Evolutionary conservation across 2,329 filamentous ascomycete species (phyloP).

Genomic region (Chaetomium olivaceum): DNA sequence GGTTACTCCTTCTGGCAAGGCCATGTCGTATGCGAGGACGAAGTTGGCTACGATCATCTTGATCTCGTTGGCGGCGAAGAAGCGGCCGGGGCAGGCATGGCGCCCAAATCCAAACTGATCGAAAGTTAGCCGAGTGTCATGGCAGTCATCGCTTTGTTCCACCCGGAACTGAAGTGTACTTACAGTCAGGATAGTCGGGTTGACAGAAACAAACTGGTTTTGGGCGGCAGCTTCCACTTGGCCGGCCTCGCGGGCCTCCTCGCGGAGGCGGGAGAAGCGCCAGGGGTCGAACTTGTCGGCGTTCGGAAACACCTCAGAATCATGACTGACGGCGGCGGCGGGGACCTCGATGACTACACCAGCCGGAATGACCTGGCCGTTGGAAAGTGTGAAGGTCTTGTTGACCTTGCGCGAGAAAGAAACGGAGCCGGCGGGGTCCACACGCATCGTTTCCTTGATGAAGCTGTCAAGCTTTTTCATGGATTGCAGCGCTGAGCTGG

Average conservation of each 20-base stretch:
- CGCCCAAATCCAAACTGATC: conserved; percentile 43
- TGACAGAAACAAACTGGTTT: conserved; percentile 46
- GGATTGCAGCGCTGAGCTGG: conserved; percentile 34
- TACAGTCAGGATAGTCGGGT: conserved; percentile 35
- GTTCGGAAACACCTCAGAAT: conserved; percentile 41
- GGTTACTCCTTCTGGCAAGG: conserved; percentile 29
- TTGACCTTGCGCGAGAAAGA: conserved; percentile 54
- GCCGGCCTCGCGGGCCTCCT: conserved; percentile 32
- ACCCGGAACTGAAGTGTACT: not conserved
- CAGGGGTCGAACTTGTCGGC: conserved; percentile 43
- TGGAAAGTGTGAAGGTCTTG: conserved; percentile 53
- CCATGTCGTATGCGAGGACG: conserved; percentile 37
- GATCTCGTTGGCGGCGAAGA: conserved; percentile 43
- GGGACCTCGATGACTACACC: conserved; percentile 48
- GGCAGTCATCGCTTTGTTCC: not conserved
- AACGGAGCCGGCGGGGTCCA: conserved; percentile 34
- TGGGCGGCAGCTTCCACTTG: conserved; percentile 36
- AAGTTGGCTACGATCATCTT: conserved; percentile 40
- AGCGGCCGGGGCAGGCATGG: conserved; percentile 44
- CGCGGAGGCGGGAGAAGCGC: conserved; percentile 42
- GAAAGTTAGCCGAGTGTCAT: not conserved
- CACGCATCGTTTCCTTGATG: conserved; percentile 38
- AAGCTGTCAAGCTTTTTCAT: conserved; percentile 41
- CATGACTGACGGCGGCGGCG: conserved; percentile 40
- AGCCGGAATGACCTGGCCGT: conserved; percentile 52